Evolutionary conservation across 2,329 filamentous ascomycete species (phyloP).

Genomic region (Fusarium nurragi): DNA sequence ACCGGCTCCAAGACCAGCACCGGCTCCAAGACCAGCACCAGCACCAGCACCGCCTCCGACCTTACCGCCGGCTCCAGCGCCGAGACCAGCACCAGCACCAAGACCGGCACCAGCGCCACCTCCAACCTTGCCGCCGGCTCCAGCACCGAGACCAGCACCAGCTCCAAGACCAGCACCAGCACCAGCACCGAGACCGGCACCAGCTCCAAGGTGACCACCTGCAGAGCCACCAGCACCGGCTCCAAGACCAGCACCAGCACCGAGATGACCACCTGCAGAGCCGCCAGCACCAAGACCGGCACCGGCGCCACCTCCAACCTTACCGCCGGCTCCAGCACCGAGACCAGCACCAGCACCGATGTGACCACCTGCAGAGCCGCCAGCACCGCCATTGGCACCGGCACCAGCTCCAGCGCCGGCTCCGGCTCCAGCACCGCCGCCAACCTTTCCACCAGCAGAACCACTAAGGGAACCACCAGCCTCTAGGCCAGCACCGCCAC

Average conservation of each 20-base stretch:
- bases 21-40: background rate
- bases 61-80: conserved; percentile 1
- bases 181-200: background rate
- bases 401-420: background rate
- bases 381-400: too few species aligned
- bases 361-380: background rate
- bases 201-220: background rate
- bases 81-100: background rate
- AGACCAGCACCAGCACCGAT: background rate
- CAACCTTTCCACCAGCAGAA: background rate
- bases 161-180: background rate
- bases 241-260: background rate
- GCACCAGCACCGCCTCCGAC: background rate
- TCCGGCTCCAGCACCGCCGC: background rate
- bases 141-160: background rate
- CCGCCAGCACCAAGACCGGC: background rate
- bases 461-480: background rate
- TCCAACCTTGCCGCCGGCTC: background rate
- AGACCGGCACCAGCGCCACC: background rate
- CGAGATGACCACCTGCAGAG: background rate
- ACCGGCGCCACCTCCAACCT: background rate
- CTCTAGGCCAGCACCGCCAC: background rate
- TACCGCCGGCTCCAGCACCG: too few species aligned
- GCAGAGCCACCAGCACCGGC: too few species aligned
- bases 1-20: too few species aligned